Percentiles rank a stretch among this genome's conserved stretches.
Evolutionary conservation across 2,329 filamentous ascomycete species (phyloP).

Genomic region (Fusarium praegraminearum): DNA sequence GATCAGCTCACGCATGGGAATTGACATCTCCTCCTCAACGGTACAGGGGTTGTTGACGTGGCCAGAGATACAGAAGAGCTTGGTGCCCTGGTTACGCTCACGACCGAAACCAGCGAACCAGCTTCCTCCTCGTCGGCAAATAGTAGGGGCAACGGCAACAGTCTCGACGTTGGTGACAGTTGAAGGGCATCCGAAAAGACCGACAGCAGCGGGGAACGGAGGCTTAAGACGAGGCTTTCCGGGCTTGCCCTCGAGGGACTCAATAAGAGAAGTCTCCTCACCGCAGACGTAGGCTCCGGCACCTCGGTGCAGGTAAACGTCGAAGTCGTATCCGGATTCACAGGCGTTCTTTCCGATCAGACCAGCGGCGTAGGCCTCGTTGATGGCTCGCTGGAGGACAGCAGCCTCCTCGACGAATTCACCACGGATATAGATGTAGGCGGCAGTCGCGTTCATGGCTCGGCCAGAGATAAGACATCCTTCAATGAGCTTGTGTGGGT

Average conservation of each 20-base stretch:
- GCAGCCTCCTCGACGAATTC: conserved; percentile 98
- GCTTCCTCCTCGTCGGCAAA: conserved; percentile 87
- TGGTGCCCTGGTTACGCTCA: conserved; percentile 96
- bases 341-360: conserved; percentile 99
- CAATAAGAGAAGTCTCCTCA: conserved; percentile 97
- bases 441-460: conserved; percentile 98
- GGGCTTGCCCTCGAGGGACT: conserved; percentile 97
- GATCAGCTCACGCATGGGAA: conserved; percentile 93
- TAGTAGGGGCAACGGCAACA: conserved; percentile 93
- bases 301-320: conserved; percentile 95
- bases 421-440: conserved; percentile 99
- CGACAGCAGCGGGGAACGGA: conserved; percentile 96
- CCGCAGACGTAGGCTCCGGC: conserved; percentile 98
- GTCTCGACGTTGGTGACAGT: conserved; percentile 99
- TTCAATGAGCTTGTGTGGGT: conserved; percentile 98
- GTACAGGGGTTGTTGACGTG: conserved; percentile 99
- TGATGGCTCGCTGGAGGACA: conserved; percentile 92
- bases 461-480: conserved; percentile 95
- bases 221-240: conserved; percentile 99
- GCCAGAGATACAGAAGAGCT: conserved; percentile 98
- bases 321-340: conserved; percentile 96
- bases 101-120: conserved; percentile 97
- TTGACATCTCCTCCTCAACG: conserved; percentile 99
- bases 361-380: conserved; percentile 95
- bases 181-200: conserved; percentile 96